phyloP scores from a whole-genome alignment of 2,329 filamentous ascomycete genomes.

The Penicillium frequentans region DNA sequence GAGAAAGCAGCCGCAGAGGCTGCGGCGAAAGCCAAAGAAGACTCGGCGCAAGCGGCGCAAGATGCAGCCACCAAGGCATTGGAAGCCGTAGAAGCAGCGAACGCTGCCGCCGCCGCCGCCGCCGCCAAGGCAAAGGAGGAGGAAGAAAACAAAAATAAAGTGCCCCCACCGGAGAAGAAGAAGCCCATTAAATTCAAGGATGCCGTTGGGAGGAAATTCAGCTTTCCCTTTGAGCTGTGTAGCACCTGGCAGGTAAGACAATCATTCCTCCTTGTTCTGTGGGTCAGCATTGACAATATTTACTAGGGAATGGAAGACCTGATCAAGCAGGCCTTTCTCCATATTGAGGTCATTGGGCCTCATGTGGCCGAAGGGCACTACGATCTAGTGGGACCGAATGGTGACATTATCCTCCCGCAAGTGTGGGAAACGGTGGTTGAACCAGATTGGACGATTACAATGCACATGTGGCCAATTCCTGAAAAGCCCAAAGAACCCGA shows the following conservation, averaged over 20 bases:
- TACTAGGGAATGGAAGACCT: slow-evolving; percentile 80
- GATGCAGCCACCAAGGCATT: slow-evolving; percentile 37
- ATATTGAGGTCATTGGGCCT: slow-evolving; percentile 73
- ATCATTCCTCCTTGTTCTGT: background rate
- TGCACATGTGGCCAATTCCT: slow-evolving; percentile 66
- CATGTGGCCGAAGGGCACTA: slow-evolving; percentile 78
- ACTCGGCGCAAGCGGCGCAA: slow-evolving; percentile 39
- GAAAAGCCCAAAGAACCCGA: slow-evolving; percentile 49
- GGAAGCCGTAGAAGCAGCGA: slow-evolving; percentile 32
- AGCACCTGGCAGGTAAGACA: slow-evolving; percentile 74
- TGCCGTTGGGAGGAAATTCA: slow-evolving; percentile 86
- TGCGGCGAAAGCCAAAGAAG: slow-evolving; percentile 35
- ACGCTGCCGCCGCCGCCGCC: slow-evolving; percentile 32
- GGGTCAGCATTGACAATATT: background rate
- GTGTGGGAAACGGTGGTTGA: slow-evolving; percentile 81
- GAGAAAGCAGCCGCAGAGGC: slow-evolving; percentile 41
- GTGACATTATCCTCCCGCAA: slow-evolving; percentile 77
- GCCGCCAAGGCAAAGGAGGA: slow-evolving; percentile 34
- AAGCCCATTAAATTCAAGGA: slow-evolving; percentile 87
- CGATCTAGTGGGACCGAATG: slow-evolving; percentile 74
- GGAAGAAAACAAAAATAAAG: slow-evolving; percentile 21
- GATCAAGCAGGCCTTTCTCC: slow-evolving; percentile 79
- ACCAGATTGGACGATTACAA: slow-evolving; percentile 71
- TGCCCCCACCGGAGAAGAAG: slow-evolving; percentile 58
- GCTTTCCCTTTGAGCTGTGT: slow-evolving; percentile 84